Conservation (phyloP, 495 filamentous ascomycete species). For the Pseudevernia furfuracea region DNA sequence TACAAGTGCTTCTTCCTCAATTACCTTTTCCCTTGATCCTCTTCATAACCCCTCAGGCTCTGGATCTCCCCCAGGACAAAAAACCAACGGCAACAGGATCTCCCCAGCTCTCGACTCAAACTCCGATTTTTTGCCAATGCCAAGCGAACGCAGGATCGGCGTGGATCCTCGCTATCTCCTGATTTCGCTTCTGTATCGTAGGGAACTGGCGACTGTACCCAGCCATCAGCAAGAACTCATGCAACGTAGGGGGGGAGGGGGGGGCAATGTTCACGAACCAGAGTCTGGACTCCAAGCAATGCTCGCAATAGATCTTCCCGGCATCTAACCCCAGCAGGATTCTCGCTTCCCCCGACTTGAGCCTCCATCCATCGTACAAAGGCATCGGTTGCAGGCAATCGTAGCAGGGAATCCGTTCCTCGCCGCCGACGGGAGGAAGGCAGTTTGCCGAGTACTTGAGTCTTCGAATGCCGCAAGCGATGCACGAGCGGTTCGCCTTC, state of each 20-base stretch:
- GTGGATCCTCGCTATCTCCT: background rate
- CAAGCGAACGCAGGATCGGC: background rate
- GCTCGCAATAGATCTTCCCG: background rate
- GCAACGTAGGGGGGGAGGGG: background rate
- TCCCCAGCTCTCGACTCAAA: background rate
- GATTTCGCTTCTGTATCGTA: background rate
- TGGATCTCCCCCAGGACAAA: background rate
- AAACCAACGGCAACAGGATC: background rate
- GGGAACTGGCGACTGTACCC: background rate
- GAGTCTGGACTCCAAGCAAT: background rate
- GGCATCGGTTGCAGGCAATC: background rate
- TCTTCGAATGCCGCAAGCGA: slow-evolving; percentile 1
- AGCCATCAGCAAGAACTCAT: background rate
- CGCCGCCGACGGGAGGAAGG: background rate
- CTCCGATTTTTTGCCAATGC: background rate
- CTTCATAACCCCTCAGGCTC: background rate
- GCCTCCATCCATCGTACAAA: background rate
- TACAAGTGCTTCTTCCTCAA: background rate
- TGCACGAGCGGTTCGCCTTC: background rate
- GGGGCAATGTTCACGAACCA: too few relatives aligned
- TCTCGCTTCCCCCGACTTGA: background rate
- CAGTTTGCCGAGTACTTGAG: background rate
- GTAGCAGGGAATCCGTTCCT: background rate
- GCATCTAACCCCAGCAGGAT: background rate
- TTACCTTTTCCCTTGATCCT: background rate